Conservation (phyloP, 139 green algal species). For the Picochlorum sp. region DNA sequence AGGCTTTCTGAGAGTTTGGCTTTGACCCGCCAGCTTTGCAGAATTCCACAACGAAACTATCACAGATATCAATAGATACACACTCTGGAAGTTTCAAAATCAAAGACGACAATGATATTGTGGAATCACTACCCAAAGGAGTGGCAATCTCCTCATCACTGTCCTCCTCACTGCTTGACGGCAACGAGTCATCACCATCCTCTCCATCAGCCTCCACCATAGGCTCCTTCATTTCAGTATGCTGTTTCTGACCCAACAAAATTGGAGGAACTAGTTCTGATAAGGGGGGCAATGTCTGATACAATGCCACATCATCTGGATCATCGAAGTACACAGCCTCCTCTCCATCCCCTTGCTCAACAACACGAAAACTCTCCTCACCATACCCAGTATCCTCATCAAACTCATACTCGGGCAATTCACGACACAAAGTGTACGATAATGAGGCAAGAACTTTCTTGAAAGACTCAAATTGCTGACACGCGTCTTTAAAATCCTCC, state of each 20-base stretch:
- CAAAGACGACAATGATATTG: conserved; percentile 51
- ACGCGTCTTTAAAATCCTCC: conserved; percentile 55
- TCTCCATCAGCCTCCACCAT: conserved; percentile 5
- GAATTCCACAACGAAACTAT: conserved; percentile 79
- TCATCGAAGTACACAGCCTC: conserved; percentile 69
- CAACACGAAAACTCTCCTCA: background rate
- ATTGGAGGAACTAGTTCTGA: conserved; percentile 65
- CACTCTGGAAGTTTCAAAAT: conserved; percentile 56
- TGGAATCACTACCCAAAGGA: background rate
- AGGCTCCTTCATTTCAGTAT: conserved; percentile 14
- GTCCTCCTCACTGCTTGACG: background rate
- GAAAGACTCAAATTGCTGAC: conserved; percentile 57
- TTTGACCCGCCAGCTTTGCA: conserved; percentile 61
- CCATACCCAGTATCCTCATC: too few species aligned
- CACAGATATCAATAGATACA: conserved; percentile 65
- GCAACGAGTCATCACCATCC: background rate
- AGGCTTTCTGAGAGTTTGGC: conserved; percentile 57
- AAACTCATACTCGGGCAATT: too few species aligned
- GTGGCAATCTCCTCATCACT: background rate
- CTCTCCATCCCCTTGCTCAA: background rate
- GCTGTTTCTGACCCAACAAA: conserved; percentile 47
- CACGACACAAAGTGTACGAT: conserved; percentile 50
- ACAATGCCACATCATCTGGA: conserved; percentile 74
- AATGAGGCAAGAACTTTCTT: conserved; percentile 41
- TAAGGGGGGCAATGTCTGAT: conserved; percentile 77